Conservation (phyloP, 352 stramenopile genomes). For the Pythium monospermum region DNA sequence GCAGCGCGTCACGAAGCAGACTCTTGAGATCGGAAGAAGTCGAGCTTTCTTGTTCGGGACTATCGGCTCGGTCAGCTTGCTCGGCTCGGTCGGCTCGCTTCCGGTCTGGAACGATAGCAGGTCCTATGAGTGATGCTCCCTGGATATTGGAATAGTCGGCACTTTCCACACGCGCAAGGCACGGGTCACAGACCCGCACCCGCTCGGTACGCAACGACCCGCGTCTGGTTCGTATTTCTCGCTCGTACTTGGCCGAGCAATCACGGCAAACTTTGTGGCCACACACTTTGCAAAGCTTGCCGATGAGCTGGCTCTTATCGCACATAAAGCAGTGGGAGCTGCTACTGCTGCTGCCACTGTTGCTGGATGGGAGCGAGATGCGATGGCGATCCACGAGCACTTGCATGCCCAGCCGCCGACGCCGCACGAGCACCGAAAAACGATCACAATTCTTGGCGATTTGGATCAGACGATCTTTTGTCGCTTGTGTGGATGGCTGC, state of each 20-base stretch:
- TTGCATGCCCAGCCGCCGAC: constrained; percentile 60
- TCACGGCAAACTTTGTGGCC: constrained; percentile 48
- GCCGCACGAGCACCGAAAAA: constrained; percentile 42
- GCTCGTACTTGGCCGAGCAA: constrained; percentile 35
- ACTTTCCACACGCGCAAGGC: constrained; percentile 44
- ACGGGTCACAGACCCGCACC: constrained; percentile 50
- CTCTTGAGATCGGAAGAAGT: constrained; percentile 25
- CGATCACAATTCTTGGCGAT: constrained; percentile 22
- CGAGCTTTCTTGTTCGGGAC: background rate
- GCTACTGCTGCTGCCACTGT: too few relatives aligned
- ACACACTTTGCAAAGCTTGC: constrained; percentile 53
- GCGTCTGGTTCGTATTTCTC: constrained; percentile 17
- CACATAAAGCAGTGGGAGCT: constrained; percentile 50
- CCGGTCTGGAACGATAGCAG: too few relatives aligned
- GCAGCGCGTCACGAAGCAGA: constrained; percentile 34
- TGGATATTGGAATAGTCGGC: constrained; percentile 33
- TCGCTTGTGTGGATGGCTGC: too few relatives aligned
- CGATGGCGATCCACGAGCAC: constrained; percentile 35
- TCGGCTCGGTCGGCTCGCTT: too few relatives aligned
- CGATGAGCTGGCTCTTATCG: constrained; percentile 30
- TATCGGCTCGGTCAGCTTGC: too few relatives aligned
- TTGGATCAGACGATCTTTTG: constrained; percentile 10
- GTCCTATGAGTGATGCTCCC: too few relatives aligned
- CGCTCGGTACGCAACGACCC: constrained; percentile 8
- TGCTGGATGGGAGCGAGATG: constrained; percentile 35